Evolutionary conservation across 148 eudicot species (phyloP).

Genomic region (Chenopodium quinoa): DNA sequence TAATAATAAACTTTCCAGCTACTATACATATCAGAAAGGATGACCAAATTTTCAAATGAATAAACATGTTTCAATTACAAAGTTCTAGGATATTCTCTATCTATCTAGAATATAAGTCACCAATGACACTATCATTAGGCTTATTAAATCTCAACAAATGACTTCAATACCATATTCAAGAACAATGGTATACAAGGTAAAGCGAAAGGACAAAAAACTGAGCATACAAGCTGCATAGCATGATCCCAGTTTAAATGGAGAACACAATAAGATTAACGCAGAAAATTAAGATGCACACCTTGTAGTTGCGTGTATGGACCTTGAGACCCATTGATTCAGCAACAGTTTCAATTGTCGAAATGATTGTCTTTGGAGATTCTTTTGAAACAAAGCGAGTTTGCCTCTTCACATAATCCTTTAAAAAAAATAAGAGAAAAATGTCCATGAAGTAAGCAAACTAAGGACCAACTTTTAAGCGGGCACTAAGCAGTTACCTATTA

Average conservation of each 20-base stretch:
- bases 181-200: not conserved
- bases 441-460: constrained; percentile 2
- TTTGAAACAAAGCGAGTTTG: constrained; percentile 98
- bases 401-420: constrained; percentile 79
- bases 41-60: not conserved
- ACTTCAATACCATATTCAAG: not conserved
- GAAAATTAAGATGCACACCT: constrained; percentile 37
- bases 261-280: not conserved
- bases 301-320: constrained; percentile 77
- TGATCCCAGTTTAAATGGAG: not conserved
- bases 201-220: constrained; percentile 3
- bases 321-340: constrained; percentile 82
- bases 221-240: not conserved
- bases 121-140: not conserved
- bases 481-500: not conserved
- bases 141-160: not conserved
- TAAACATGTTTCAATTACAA: not conserved
- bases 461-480: not conserved
- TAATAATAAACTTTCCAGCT: not conserved
- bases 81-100: not conserved
- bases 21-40: not conserved
- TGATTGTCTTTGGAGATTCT: constrained; percentile 65
- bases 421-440: not conserved
- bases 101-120: not conserved
- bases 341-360: constrained; percentile 64